Percentiles rank a stretch among this genome's conserved stretches.
These are phyloP conservation scores for Akanthomyces uredinophilus DNA, from an alignment of 2,329 filamentous ascomycete species.

Conservation along the genomic window DNA sequence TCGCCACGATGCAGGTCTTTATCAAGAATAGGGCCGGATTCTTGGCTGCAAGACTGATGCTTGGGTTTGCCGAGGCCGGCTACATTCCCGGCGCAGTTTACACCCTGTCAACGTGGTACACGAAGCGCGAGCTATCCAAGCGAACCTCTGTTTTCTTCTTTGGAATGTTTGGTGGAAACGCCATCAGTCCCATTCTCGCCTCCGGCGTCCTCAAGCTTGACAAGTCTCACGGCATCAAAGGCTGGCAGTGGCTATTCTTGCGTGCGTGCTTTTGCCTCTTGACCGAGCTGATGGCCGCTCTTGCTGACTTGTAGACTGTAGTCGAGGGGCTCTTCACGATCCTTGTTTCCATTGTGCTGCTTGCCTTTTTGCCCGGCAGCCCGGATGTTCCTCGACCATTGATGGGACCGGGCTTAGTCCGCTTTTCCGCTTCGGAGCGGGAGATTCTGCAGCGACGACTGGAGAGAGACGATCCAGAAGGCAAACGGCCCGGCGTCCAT, in stretches of 20 bases:
- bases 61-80: constrained; percentile 45
- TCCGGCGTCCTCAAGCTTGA: constrained; percentile 43
- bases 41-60: constrained; percentile 36
- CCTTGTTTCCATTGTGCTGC: constrained; percentile 20
- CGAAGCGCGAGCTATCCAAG: constrained; percentile 38
- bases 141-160: constrained; percentile 48
- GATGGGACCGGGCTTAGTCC: constrained; percentile 32
- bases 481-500: too few species aligned
- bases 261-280: constrained; percentile 24
- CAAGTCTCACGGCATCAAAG: constrained; percentile 34
- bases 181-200: constrained; percentile 43
- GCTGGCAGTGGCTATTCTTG: constrained; percentile 49
- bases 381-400: constrained; percentile 24
- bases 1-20: constrained; percentile 41
- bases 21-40: constrained; percentile 39
- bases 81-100: constrained; percentile 49
- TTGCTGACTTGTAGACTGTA: background rate
- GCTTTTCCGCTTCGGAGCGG: constrained; percentile 24
- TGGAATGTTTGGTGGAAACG: constrained; percentile 48
- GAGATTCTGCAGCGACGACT: background rate
- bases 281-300: too few species aligned
- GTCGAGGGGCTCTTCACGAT: background rate
- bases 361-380: constrained; percentile 20
- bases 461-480: constrained; percentile 23
- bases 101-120: constrained; percentile 48